Base-by-base conservation (phyloP, 257 asterid genomes). In the Nicotiana noctiflora region DNA sequence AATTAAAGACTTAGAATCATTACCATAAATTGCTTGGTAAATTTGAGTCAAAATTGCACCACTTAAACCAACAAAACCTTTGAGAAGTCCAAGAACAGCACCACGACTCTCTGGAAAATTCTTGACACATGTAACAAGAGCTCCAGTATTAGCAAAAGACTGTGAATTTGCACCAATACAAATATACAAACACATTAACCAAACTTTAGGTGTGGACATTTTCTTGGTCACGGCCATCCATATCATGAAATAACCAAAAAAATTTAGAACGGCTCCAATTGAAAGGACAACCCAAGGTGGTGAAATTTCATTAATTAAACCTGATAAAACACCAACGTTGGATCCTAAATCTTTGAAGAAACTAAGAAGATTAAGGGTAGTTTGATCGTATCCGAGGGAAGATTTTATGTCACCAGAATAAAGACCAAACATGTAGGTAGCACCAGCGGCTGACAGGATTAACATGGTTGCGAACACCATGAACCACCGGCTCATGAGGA, bases 221-320 rank as follows among this genome's bases (percentile, higher is more conserved):
- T 78, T 89, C 3, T 80, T 86, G 14, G 94, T 85, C 14, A 93
- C 98, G 31, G 97, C 91, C 0, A 93, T 87, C 98, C 98, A 93
- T 15, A 93, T 90, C 97, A 92, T 92, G 59, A 93, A 88, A 86
- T 93, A 93, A 77, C 98, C 98, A 84, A 87, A 92, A 81, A 93
- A 88, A 82, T 93, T 93, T 15, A 93, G 88, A 6, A 85, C 85
- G 0, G 93, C 90, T 1, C 98, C 98, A 13, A 93, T 88, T 51
- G 89, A 86, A 17, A 93, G 95, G 15, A 93, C 98, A 4, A 92
- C 92, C 98, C 98, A 93, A 6, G 97, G 95, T 8, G 98, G 98
- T 8, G 95, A 90, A 18, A 93, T 93, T 89, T 93, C 98, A 84
- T 88, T 90, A 88, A 93, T 88, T 0, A 93, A 68, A 8, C 98